phyloP scores from a whole-genome alignment of 78 protist genomes.

The Tieghemostelium lacteum region DNA sequence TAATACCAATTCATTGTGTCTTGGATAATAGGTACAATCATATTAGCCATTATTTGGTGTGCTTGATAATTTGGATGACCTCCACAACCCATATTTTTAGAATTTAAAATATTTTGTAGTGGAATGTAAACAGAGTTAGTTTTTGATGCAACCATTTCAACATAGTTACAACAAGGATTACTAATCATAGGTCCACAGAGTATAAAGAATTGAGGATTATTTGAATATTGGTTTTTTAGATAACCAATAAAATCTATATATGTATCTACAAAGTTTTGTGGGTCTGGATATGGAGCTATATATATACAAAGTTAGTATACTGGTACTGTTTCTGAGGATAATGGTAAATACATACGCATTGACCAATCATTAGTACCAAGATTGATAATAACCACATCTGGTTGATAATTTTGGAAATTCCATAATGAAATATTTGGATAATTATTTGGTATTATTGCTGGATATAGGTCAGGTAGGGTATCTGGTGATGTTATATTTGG shows the following conservation, averaged over 20 bases:
- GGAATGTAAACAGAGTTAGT: slow-evolving; percentile 20
- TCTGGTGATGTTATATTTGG: neutral
- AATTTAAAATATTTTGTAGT: neutral
- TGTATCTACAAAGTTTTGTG: slow-evolving; percentile 16
- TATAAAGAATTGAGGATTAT: slow-evolving; percentile 13
- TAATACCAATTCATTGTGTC: slow-evolving; percentile 24
- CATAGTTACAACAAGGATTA: slow-evolving; percentile 64
- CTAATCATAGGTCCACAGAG: slow-evolving; percentile 69
- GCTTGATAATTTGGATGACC: slow-evolving; percentile 30
- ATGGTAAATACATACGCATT: no score
- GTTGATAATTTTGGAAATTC: slow-evolving; percentile 2
- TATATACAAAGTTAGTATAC: no score
- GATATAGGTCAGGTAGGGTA: slow-evolving; percentile 39
- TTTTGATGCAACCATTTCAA: slow-evolving; percentile 20
- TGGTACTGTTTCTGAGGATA: no score
- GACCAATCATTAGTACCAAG: slow-evolving; percentile 66
- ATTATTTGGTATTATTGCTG: neutral
- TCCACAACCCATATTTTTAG: slow-evolving; percentile 44
- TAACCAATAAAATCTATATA: slow-evolving; percentile 7
- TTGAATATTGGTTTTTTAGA: neutral
- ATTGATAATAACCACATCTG: slow-evolving; percentile 68
- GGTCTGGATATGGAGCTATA: slow-evolving; percentile 70
- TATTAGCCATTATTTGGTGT: slow-evolving; percentile 7
- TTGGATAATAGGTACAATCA: slow-evolving; percentile 12
- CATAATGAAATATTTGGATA: neutral